A percentile compares a stretch with the other conserved stretches of the same genome.
These are phyloP conservation scores for Adansonia grandidieri DNA, from an alignment of 441 rosid species.

Conservation along the genomic window DNA sequence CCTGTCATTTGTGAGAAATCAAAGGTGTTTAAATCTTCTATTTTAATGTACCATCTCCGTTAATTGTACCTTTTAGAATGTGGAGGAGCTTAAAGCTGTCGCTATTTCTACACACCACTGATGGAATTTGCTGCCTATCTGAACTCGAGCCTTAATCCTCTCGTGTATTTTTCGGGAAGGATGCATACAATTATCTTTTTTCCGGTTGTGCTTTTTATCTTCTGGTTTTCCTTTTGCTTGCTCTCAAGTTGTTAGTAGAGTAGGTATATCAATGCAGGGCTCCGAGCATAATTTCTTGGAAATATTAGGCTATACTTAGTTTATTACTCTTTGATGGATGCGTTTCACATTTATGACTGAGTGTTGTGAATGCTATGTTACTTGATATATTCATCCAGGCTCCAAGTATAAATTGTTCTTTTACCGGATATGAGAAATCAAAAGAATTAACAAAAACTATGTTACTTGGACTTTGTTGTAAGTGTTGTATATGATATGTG, in stretches of 20 bases:
- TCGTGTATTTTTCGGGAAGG: not conserved
- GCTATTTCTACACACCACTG: not conserved
- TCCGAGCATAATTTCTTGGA: not conserved
- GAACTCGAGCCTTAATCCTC: not conserved
- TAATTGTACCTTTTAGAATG: not conserved
- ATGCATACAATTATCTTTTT: not conserved
- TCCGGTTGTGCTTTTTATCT: not conserved
- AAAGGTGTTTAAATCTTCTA: conserved; percentile 22
- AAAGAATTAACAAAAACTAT: not conserved
- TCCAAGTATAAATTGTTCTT: no score
- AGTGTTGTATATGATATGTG: no score
- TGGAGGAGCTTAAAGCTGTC: not conserved
- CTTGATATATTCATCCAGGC: no score
- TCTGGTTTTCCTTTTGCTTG: not conserved
- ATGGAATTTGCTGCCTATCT: not conserved
- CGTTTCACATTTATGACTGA: not conserved
- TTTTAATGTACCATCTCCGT: not conserved
- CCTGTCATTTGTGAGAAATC: conserved; percentile 30
- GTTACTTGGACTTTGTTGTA: no score
- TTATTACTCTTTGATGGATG: not conserved
- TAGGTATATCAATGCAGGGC: not conserved
- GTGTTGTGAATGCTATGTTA: not conserved
- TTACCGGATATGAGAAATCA: not conserved
- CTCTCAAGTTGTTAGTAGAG: not conserved
- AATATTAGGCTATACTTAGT: not conserved